These are phyloP conservation scores for Acacia concinna DNA, from an alignment of 331 rosid species.

Conservation along the genomic window DNA sequence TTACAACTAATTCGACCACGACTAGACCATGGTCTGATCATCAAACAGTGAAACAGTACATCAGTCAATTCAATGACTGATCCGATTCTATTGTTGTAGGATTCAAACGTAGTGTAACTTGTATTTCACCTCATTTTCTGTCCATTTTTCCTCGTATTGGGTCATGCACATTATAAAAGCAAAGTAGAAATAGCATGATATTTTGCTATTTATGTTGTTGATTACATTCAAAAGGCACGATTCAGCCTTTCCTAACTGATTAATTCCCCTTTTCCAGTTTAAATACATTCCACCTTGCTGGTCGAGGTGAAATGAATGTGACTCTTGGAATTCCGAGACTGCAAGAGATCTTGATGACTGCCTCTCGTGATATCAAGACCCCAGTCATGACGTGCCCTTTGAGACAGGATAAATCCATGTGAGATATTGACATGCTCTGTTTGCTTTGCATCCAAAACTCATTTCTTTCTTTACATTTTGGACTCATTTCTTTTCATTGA, in stretches of 20 bases:
- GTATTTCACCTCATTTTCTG: neutral
- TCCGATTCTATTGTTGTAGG: neutral
- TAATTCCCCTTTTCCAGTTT: constrained; percentile 44
- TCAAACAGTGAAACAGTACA: neutral
- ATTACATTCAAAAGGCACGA: neutral
- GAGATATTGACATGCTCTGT: constrained; percentile 42
- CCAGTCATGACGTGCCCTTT: constrained; percentile 95
- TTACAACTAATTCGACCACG: neutral
- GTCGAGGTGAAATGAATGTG: constrained; percentile 97
- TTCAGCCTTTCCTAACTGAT: neutral
- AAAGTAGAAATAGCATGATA: neutral
- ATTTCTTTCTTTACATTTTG: neutral
- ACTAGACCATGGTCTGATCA: neutral
- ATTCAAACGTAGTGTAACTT: neutral
- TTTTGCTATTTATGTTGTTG: constrained; percentile 1
- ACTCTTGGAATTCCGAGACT: constrained; percentile 97
- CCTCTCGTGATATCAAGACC: constrained; percentile 73
- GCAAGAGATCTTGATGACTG: constrained; percentile 86
- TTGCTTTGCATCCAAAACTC: constrained; percentile 5
- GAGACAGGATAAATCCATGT: constrained; percentile 58
- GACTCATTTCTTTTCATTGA: neutral
- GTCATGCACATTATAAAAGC: neutral
- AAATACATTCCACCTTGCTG: constrained; percentile 95
- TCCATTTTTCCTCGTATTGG: neutral
- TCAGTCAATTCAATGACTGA: neutral